Evolutionary conservation across 768 basidiomycete species (phyloP), one percentile per base, ranked within the genome.

Genomic region (Xerocomellus intermedius): DNA sequence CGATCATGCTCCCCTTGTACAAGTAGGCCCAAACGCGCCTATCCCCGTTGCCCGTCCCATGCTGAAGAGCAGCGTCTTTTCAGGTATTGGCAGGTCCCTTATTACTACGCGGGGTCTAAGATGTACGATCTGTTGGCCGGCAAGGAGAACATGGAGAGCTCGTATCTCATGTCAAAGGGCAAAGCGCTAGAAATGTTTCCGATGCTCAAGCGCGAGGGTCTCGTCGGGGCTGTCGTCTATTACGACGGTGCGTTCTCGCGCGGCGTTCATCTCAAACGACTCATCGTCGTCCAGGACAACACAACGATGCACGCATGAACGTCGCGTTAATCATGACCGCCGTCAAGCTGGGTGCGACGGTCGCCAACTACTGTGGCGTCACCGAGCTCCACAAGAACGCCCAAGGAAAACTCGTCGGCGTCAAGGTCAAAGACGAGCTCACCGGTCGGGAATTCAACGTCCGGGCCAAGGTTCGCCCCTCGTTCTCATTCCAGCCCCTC

Each of bases 291-390:
- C 30, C 46, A 94, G 92, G 94, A 51, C 96, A 98, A 74, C 96
- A 99, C 74, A 99, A 99, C 65, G 97, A 99, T 64, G 89, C 96
- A 1, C 84, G 96, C 14, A 99, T 98, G 97, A 99, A 99, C 76
- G 82, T 96, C 50, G 93, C 96, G 0, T 78, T 99, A 32, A 82
- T 96, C 64, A 85, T 98, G 84, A 97, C 89, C 17, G 97, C 96
- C 5, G 91, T 98, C 42, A 90, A 93, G 65, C 83, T 90, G 49
- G 95, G 95, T 42, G 94, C 95, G 5, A 81, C 81, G 8, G 87
- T 89, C 17, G 85, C 87, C 45, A 99, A 98, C 77, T 91, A 99
- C 74, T 85, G 84, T 68, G 89, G 94, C 65, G 94, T 97, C 48
- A 86, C 84, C 12, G 70, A 77, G 3, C 77, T 99, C 5, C 80